A percentile compares a stretch with the other conserved stretches of the same genome.
These are phyloP conservation scores for Lecanoromycetidae sp. DNA, from an alignment of 2,329 filamentous ascomycete species.

Conservation along the genomic window DNA sequence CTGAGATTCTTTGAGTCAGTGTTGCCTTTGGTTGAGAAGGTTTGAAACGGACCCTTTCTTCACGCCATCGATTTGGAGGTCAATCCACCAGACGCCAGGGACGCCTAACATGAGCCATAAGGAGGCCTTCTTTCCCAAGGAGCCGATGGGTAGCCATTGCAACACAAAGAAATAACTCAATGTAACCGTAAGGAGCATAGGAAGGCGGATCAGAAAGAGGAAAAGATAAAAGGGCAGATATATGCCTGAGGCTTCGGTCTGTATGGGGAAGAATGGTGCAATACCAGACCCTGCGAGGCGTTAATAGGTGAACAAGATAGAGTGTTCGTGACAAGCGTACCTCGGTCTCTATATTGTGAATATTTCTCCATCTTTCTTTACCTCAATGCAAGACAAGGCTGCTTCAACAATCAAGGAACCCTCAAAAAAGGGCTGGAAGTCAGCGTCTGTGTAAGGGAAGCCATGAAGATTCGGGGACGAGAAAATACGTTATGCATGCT, in stretches of 20 bases:
- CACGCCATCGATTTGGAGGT: slow-evolving; percentile 94
- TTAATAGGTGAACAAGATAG: slow-evolving; percentile 16
- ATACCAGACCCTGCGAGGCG: slow-evolving; percentile 70
- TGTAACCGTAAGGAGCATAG: slow-evolving; percentile 58
- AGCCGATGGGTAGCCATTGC: slow-evolving; percentile 65
- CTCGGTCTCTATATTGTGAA: slow-evolving; percentile 82
- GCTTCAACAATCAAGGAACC: not conserved
- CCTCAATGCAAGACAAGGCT: not conserved
- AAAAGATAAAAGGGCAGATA: slow-evolving; percentile 54
- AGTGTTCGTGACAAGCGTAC: slow-evolving; percentile 35
- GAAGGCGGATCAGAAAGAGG: slow-evolving; percentile 70
- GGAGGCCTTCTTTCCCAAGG: slow-evolving; percentile 63
- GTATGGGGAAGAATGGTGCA: slow-evolving; percentile 81
- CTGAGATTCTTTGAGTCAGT: slow-evolving; percentile 24
- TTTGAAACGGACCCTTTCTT: slow-evolving; percentile 57
- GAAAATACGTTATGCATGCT: no score
- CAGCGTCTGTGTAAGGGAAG: no score
- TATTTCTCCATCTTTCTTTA: slow-evolving; percentile 69
- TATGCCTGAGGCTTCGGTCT: slow-evolving; percentile 50
- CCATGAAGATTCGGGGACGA: no score
- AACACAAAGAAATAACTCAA: slow-evolving; percentile 66
- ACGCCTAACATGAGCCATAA: slow-evolving; percentile 80
- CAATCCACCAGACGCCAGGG: slow-evolving; percentile 94
- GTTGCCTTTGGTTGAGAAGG: not conserved
- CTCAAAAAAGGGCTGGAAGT: not conserved